These are phyloP conservation scores for Aurantiochytrium sp. DNA, from an alignment of 108 stramenopile species.

Conservation along the genomic window DNA sequence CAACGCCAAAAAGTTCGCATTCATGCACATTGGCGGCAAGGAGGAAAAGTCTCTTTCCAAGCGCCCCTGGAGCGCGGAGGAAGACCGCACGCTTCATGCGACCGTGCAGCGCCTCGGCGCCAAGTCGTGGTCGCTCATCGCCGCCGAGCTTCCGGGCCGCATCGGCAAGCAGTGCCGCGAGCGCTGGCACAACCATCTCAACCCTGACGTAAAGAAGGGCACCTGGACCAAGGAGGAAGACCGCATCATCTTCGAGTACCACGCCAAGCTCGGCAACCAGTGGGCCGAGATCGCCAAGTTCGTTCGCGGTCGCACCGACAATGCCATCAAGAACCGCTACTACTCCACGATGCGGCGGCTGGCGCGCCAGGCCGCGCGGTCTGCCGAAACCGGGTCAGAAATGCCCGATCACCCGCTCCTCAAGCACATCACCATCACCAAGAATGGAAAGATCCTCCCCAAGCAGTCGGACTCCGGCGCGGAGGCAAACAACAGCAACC, in stretches of 20 bases:
- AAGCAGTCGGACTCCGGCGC: neutral
- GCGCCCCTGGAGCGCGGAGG: conserved; percentile 50
- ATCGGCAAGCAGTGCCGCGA: conserved; percentile 67
- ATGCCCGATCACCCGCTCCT: conserved; percentile 22
- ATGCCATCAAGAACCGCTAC: conserved; percentile 52
- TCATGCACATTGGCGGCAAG: conserved; percentile 3
- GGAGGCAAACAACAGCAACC: too few species aligned
- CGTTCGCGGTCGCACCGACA: conserved; percentile 52
- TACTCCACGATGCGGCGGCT: conserved; percentile 28
- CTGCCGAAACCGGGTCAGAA: neutral
- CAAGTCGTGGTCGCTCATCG: conserved; percentile 57
- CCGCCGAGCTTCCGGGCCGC: conserved; percentile 50
- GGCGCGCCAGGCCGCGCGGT: neutral
- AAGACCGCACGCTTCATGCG: conserved; percentile 48
- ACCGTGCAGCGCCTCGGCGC: conserved; percentile 52
- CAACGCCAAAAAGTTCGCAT: neutral
- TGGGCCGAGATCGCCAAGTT: conserved; percentile 69
- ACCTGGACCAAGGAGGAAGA: conserved; percentile 61
- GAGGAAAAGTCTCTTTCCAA: conserved; percentile 46
- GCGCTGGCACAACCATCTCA: conserved; percentile 72
- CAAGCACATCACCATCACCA: neutral
- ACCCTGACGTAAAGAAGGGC: conserved; percentile 71
- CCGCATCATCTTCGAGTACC: conserved; percentile 33
- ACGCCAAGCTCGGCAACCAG: conserved; percentile 53
- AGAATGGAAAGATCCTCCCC: neutral